Base-by-base conservation (phyloP, 768 basidiomycete species). In the Phylloporus arenicola region DNA sequence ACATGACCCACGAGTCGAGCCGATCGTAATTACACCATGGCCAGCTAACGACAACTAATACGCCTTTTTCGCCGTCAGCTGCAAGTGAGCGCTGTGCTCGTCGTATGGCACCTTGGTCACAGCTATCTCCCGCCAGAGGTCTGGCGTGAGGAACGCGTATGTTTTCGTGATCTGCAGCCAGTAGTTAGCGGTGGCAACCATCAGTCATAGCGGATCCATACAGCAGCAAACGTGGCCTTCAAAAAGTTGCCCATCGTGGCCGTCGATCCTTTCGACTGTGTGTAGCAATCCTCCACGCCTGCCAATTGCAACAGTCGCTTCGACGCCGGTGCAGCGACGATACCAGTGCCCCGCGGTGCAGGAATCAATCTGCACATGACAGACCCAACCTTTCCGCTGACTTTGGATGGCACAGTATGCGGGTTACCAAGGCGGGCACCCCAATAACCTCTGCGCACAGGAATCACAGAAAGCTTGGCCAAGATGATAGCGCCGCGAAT, bases 301-400 rank as follows among this genome's bases (percentile, higher is more conserved):
- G 96, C 96, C 64, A 98, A 81, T 74, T 99, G 95, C 57, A 99
- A 76, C 64, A 99, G 78, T 59, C 95, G 88, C 80, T 95, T 97
- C 57, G 85, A 92, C 41, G 95, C 95, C 37, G 95, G 96, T 44
- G 96, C 96, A 64, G 96, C 96, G 64, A 99, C 96, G 73, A 99
- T 94, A 78, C 95, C 96, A 58, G 96, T 99, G 67, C 96, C 96
- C 62, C 96, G 88, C 50, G 94, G 93, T 39, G 95, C 96, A 62
- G 96, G 95, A 66, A 99, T 94, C 64, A 99, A 83, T 66, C 94
- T 90, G 75, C 93, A 96, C 92, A 92, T 96, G 74, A 99, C 96
- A 55, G 95, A 98, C 56, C 94, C 96, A 61, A 92, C 88, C 80
- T 98, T 98, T 57, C 96, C 96, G 73, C 86, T 86, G 68, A 97